phyloP scores from a whole-genome alignment of 768 basidiomycete species.

The Pleurotus pulmonarius region DNA sequence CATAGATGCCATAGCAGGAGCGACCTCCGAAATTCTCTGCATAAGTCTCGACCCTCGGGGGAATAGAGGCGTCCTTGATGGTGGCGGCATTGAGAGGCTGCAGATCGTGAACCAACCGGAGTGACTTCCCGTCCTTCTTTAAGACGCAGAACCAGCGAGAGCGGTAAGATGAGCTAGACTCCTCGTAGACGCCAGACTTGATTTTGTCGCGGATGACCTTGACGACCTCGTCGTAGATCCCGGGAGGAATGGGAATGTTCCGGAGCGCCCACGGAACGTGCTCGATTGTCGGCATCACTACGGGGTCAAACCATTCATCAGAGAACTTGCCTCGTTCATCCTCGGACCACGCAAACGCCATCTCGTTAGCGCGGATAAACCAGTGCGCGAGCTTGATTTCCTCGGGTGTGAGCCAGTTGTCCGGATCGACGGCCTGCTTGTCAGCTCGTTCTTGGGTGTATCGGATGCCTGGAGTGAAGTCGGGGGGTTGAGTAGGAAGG shows the following conservation, averaged over 20 bases:
- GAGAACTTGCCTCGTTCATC: constrained; percentile 17
- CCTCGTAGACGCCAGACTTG: constrained; percentile 34
- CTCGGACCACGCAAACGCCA: constrained; percentile 27
- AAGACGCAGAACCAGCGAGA: constrained; percentile 36
- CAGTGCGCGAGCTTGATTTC: constrained; percentile 21
- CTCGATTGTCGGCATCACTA: no score
- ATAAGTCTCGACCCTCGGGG: no score
- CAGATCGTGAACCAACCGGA: constrained; percentile 18
- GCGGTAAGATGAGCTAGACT: constrained; percentile 30
- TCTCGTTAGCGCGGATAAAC: constrained; percentile 18
- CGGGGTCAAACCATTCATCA: constrained; percentile 28
- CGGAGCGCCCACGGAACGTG: no score
- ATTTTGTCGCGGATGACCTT: constrained; percentile 30
- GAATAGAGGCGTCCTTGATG: background rate
- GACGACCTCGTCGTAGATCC: background rate
- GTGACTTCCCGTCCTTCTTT: constrained; percentile 32
- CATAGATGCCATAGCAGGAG: no score
- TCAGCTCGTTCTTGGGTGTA: constrained; percentile 18
- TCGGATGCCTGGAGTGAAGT: constrained; percentile 14
- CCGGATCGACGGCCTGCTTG: constrained; percentile 16
- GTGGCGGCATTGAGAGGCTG: constrained; percentile 16
- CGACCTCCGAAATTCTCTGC: no score
- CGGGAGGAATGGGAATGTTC: no score
- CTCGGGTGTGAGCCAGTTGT: constrained; percentile 21
- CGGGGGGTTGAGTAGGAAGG: constrained; percentile 15